Conservation (phyloP, 768 basidiomycete species). For the Hygrocybe punicea region DNA sequence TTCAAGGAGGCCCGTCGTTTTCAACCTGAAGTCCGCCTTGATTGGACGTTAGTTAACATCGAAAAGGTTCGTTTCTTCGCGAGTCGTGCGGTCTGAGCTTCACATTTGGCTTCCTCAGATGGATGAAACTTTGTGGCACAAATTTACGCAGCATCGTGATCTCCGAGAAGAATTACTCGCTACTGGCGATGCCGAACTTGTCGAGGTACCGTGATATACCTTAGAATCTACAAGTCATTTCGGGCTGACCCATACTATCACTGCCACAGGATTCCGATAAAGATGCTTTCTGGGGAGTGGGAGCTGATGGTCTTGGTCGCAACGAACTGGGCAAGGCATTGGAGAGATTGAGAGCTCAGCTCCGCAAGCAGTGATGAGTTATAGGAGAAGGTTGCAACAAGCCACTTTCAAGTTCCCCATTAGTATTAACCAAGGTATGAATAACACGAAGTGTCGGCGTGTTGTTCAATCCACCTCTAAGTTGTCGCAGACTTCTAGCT, state of each 20-base stretch:
- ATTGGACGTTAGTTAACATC: conserved; percentile 71
- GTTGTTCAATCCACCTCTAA: neutral
- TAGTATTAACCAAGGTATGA: neutral
- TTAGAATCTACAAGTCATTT: neutral
- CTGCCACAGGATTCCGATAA: conserved; percentile 69
- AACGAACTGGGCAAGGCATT: conserved; percentile 75
- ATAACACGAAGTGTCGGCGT: neutral
- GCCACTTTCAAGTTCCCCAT: neutral
- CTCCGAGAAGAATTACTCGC: conserved; percentile 56
- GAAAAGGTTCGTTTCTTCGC: conserved; percentile 43
- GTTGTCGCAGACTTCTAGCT: too few relatives aligned
- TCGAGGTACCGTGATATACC: conserved; percentile 49
- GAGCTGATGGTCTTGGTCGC: conserved; percentile 59
- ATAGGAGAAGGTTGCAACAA: neutral
- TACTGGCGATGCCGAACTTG: conserved; percentile 62
- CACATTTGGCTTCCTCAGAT: conserved; percentile 41
- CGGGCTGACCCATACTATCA: neutral
- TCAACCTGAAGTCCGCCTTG: conserved; percentile 55
- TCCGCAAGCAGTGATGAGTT: conserved; percentile 34
- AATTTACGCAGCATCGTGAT: conserved; percentile 67
- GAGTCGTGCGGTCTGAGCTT: neutral
- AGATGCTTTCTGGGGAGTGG: conserved; percentile 78
- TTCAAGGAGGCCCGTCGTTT: conserved; percentile 67
- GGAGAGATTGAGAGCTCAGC: conserved; percentile 54
- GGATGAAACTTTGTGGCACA: conserved; percentile 61